Conservation (phyloP, 129 eudicot genomes). For the Flaveria trinervia region DNA sequence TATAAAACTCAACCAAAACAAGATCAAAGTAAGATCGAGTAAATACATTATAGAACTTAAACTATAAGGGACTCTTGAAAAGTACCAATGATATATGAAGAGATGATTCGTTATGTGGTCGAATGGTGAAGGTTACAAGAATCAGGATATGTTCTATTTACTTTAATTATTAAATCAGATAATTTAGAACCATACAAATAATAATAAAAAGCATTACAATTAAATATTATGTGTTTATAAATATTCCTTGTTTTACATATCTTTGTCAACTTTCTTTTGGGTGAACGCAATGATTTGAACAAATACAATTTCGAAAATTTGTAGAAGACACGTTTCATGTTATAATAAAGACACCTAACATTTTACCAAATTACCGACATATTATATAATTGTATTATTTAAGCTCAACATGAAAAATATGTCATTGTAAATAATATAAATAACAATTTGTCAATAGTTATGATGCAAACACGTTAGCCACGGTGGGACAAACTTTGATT, state of each 20-base stretch:
- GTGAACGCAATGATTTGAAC: neutral
- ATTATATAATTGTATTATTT: too few species aligned
- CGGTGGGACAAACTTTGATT: too few species aligned
- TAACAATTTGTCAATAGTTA: too few species aligned
- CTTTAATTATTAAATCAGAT: neutral
- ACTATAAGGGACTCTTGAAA: neutral
- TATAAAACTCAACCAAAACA: too few species aligned
- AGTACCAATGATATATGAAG: neutral
- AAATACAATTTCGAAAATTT: neutral
- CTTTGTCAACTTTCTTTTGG: neutral
- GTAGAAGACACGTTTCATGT: neutral
- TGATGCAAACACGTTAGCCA: too few species aligned
- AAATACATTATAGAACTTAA: too few species aligned
- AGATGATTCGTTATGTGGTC: slow-evolving; percentile 6
- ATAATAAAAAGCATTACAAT: neutral
- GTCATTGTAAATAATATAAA: too few species aligned
- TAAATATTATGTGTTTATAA: too few species aligned
- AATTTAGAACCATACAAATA: slow-evolving; percentile 6
- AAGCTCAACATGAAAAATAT: too few species aligned
- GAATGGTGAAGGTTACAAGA: slow-evolving; percentile 21
- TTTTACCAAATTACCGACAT: too few species aligned
- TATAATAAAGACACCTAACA: neutral
- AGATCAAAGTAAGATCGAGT: too few species aligned
- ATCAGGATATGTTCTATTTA: slow-evolving; percentile 18
- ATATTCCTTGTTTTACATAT: neutral